phyloP scores from a whole-genome alignment of 2,329 filamentous ascomycete species.

The Colletotrichum camelliae region DNA sequence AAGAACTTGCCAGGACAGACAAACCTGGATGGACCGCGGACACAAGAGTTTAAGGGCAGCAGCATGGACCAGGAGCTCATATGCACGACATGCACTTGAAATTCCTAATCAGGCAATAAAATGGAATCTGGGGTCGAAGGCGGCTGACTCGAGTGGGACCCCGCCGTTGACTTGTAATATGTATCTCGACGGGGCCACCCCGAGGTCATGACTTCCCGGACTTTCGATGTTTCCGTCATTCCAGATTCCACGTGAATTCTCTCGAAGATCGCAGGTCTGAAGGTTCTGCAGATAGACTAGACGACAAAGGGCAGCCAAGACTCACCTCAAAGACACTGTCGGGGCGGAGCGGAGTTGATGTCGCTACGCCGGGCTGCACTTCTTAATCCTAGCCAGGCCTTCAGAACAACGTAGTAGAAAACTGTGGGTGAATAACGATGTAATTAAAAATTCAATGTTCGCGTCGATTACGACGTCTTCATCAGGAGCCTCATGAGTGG shows the following conservation, averaged over 20 bases:
- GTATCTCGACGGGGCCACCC: not conserved
- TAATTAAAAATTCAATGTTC: too few species aligned
- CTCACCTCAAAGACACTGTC: not conserved
- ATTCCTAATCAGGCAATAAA: not conserved
- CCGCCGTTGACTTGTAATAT: not conserved
- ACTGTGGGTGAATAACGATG: too few species aligned
- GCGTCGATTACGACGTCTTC: not conserved
- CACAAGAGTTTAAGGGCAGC: not conserved
- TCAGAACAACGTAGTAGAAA: too few species aligned
- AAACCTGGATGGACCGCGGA: not conserved
- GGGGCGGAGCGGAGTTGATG: not conserved
- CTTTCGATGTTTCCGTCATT: not conserved
- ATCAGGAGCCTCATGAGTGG: constrained; percentile 26
- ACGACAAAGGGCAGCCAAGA: not conserved
- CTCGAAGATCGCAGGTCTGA: not conserved
- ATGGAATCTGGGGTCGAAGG: not conserved
- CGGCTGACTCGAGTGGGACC: not conserved
- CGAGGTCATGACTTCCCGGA: not conserved
- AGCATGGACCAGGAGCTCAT: not conserved
- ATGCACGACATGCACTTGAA: not conserved
- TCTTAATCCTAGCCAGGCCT: not conserved
- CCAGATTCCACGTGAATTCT: not conserved
- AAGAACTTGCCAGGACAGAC: not conserved
- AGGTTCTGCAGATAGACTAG: not conserved
- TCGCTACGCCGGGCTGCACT: not conserved